Conservation (phyloP, 1,139 yeast species). For the Diutina neorugosa region DNA sequence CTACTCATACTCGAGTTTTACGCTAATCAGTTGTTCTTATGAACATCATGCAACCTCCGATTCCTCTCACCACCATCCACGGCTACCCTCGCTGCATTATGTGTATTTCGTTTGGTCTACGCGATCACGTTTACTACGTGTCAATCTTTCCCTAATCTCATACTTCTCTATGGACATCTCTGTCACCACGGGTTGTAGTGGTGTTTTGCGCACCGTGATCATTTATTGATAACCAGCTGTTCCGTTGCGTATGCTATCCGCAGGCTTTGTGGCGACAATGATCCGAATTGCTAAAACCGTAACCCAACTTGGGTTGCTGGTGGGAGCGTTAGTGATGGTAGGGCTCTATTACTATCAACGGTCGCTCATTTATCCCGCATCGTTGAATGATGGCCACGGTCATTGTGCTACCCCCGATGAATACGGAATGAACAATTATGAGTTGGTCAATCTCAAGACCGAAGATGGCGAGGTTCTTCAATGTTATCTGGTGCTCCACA, state of each 20-base stretch:
- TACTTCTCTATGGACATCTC: neutral
- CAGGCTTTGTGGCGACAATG: slow-evolving; percentile 9
- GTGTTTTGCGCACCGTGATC: neutral
- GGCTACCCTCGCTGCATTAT: no score
- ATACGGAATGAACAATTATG: slow-evolving; percentile 53
- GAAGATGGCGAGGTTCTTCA: slow-evolving; percentile 47
- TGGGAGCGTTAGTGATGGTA: slow-evolving; percentile 29
- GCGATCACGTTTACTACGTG: no score
- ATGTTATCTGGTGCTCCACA: slow-evolving; percentile 37
- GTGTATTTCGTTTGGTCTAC: no score
- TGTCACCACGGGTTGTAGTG: neutral
- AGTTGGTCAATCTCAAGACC: slow-evolving; percentile 49
- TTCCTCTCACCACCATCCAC: no score
- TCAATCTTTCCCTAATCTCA: no score
- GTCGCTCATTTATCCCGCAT: slow-evolving; percentile 68
- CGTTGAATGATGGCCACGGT: slow-evolving; percentile 65
- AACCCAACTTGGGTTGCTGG: slow-evolving; percentile 18
- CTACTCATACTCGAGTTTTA: no score
- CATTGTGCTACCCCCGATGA: slow-evolving; percentile 70
- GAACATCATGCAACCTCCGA: no score
- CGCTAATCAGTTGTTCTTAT: no score
- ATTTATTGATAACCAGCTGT: neutral
- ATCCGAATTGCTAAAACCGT: slow-evolving; percentile 6
- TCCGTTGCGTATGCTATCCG: slow-evolving; percentile 11
- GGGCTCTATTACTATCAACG: slow-evolving; percentile 61